Evolutionary conservation across 805 yeast genomes (phyloP), one percentile per base, ranked within the genome.

Genomic region (Candida ortonii): DNA sequence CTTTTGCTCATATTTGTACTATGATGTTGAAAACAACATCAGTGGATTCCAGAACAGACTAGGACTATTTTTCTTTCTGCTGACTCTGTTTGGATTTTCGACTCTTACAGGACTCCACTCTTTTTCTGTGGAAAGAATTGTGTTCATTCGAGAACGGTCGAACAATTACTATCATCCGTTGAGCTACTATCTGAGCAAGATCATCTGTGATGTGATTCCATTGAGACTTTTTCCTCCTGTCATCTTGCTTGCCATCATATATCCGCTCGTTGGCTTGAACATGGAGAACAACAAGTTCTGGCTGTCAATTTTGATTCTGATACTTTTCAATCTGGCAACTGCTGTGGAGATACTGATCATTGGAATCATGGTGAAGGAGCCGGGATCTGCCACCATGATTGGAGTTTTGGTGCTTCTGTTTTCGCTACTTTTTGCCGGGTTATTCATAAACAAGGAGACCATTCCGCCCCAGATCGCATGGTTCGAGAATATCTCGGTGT

Each of bases 1-100:
- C 4, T 84, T 90, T 61, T 80, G 96, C 60, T 96, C 97, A 0
- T 75, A 75, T 31, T 67, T 93, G 25, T 93, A 93, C 59, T 90
- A 80, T 62, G 71, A 87, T 52, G 79, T 90, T 16, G 67, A 79
- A 25, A 84, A 87, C 54, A 96, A 90, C 57, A 90, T 93, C 36
- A 80, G 95, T 51, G 98, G 98, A 0, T 93, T 93, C 68, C 98
- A 93, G 59, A 93, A 93, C 61, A 72, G 98, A 49, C 69, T 93
- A 45, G 98, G 98, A 0, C 67, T 93, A 40, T 93, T 93, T 61
- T 90, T 93, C 67, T 93, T 93, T 59, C 62, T 89, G 33, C 68
- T 93, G 41, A 86, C 97, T 3, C 74, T 89, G 51, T 89, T 93
- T 66, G 98, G 98, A 0, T 93, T 93, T 59, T 82, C 95, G 1